A percentile compares a stretch with the other conserved stretches of the same genome.
Evolutionary conservation across 2,329 filamentous ascomycete species (phyloP).

Genomic region (Periconia digitata): DNA sequence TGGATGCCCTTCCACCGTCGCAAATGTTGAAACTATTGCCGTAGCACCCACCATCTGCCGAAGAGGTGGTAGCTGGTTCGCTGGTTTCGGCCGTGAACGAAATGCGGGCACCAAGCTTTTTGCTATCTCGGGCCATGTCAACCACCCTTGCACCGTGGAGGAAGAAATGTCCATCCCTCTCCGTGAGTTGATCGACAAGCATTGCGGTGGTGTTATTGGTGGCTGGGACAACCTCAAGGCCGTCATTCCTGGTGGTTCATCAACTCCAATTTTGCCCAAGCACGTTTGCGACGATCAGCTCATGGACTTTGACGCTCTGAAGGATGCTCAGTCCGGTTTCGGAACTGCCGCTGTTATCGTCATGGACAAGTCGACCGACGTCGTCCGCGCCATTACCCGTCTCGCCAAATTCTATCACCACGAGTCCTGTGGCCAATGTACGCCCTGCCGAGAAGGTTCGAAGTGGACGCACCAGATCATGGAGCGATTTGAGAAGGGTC

Average conservation of each 20-base stretch:
- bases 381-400: slow-evolving; percentile 89
- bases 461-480: slow-evolving; percentile 99
- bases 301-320: slow-evolving; percentile 98
- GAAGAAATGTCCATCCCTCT: slow-evolving; percentile 99
- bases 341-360: slow-evolving; percentile 97
- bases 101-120: slow-evolving; percentile 98
- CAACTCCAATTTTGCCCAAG: slow-evolving; percentile 93
- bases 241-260: slow-evolving; percentile 93
- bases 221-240: slow-evolving; percentile 98
- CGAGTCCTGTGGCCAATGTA: slow-evolving; percentile 98
- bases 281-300: slow-evolving; percentile 87
- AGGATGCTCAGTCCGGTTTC: slow-evolving; percentile 96
- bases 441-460: slow-evolving; percentile 97
- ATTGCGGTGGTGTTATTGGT: slow-evolving; percentile 94
- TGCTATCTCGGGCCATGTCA: slow-evolving; percentile 98
- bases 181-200: slow-evolving; percentile 93
- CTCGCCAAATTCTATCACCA: slow-evolving; percentile 98
- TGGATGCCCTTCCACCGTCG: slow-evolving; percentile 95
- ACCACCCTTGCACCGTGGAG: slow-evolving; percentile 96
- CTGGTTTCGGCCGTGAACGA: slow-evolving; percentile 88
- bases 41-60: slow-evolving; percentile 95
- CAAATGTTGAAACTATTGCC: slow-evolving; percentile 96
- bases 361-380: slow-evolving; percentile 97
- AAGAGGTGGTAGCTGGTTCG: slow-evolving; percentile 91
- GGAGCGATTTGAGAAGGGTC: slow-evolving; percentile 90